phyloP scores from a whole-genome alignment of 352 stramenopile species.

The Phytophthora kernoviae region DNA sequence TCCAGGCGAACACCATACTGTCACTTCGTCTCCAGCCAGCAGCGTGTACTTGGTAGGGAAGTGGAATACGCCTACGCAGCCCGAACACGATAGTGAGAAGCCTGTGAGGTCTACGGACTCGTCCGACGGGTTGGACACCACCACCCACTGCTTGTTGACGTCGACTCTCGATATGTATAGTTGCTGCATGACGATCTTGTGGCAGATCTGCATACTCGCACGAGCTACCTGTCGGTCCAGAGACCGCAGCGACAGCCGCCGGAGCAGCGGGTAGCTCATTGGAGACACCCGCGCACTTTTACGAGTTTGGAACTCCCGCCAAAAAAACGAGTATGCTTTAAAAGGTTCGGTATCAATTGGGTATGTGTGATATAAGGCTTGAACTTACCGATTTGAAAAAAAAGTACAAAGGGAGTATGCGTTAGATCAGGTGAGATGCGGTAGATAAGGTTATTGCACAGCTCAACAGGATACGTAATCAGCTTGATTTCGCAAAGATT shows the following conservation, averaged over 20 bases:
- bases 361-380: too few species aligned
- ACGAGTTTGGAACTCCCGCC: conserved; percentile 29
- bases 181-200: conserved; percentile 86
- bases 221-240: conserved; percentile 76
- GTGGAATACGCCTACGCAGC: conserved; percentile 53
- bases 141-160: conserved; percentile 76
- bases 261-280: conserved; percentile 70
- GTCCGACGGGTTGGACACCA: conserved; percentile 83
- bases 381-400: too few species aligned
- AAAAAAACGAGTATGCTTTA: too few species aligned
- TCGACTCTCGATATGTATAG: conserved; percentile 84
- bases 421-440: too few species aligned
- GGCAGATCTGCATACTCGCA: conserved; percentile 83
- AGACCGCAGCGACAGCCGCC: conserved; percentile 59
- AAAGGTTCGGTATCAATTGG: background rate
- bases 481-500: background rate
- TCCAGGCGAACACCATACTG: conserved; percentile 74
- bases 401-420: too few species aligned
- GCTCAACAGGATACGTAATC: too few species aligned
- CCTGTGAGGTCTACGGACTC: conserved; percentile 71
- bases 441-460: too few species aligned
- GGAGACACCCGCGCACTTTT: conserved; percentile 4
- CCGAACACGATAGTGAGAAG: conserved; percentile 56
- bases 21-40: conserved; percentile 77
- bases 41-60: conserved; percentile 78